Evolutionary conservation across 1,139 yeast species (phyloP), one percentile per base, ranked within the genome.

Genomic region (Saccharomycopsis phalli): DNA sequence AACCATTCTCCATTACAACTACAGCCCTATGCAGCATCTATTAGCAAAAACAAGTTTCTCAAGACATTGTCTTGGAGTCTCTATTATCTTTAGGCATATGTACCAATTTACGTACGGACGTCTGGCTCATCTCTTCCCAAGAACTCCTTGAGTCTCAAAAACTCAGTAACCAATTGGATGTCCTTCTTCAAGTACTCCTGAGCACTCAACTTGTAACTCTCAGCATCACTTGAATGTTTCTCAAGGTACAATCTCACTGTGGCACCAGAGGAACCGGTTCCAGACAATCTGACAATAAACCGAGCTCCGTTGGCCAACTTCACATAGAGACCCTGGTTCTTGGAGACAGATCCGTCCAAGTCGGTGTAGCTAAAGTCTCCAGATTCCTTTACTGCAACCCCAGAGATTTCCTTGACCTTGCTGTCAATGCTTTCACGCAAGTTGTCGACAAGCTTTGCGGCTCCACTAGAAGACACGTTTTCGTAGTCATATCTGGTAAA

Each of bases 181-280:
- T 81, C 88, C 4, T 66, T 60, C 40, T 66, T 66, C 54, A 91
- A 71, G 61, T 65, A 87, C 31, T 76, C 76, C 51, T 81, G 84
- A n/a, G 88, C 94, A 35, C 67, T 60, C 46, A 62, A 53, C 7
- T 55, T 55, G 54, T 71, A 75, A 34, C 68, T 68, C 13, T 72
- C 50, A 44, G 63, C 58, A 54, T 86, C 94, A 40, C 61, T 54
- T 32, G 81, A 76, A 63, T 83, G 88, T 62, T 80, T 80, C 62
- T 91, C 98, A 58, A 88, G 68, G 62, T 91, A 91, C 51, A 91
- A 68, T 62, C 99, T 77, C 47, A 93, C 88, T 2, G 99, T 91
- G 16, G 98, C 97, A 36, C 98, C 99, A 2, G 95, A 79, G 1
- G 97, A 87, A 4, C 99, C 99, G 10, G 99, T 91, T 44, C 99